These are phyloP conservation scores for Vaccinium vitisidaea DNA, from an alignment of 148 eudicot species.

Conservation along the genomic window DNA sequence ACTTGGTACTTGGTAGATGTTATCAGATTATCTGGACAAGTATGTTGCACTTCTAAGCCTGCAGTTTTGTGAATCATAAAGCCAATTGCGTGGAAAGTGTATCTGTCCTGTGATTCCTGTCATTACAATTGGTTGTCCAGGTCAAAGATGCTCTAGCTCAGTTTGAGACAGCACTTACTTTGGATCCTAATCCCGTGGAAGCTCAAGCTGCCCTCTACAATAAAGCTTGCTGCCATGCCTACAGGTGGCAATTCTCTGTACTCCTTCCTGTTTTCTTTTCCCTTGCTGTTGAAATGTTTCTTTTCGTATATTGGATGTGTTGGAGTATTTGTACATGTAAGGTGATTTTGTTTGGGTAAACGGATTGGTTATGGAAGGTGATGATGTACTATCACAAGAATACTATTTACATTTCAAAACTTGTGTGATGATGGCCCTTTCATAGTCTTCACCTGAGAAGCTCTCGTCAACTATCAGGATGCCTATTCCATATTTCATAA, in stretches of 20 bases:
- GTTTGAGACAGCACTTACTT: slow-evolving; percentile 83
- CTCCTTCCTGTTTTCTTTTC: neutral
- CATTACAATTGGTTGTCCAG: slow-evolving; percentile 35
- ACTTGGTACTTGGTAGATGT: neutral
- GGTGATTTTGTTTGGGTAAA: neutral
- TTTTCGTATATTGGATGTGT: neutral
- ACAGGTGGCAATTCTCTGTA: slow-evolving; percentile 49
- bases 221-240: slow-evolving; percentile 99
- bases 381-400: neutral
- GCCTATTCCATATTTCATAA: neutral
- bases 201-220: slow-evolving; percentile 99
- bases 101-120: neutral
- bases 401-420: neutral
- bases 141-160: slow-evolving; percentile 85
- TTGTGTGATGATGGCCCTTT: neutral
- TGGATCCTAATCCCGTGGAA: slow-evolving; percentile 79
- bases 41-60: neutral
- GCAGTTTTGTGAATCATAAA: neutral
- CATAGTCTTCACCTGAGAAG: neutral
- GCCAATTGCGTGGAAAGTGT: neutral
- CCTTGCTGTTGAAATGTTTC: neutral
- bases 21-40: neutral
- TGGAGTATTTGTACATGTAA: neutral
- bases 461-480: neutral
- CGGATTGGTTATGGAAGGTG: neutral